These are phyloP conservation scores for Podaxis carcinomalis DNA, from an alignment of 768 basidiomycete genomes.

Conservation along the genomic window DNA sequence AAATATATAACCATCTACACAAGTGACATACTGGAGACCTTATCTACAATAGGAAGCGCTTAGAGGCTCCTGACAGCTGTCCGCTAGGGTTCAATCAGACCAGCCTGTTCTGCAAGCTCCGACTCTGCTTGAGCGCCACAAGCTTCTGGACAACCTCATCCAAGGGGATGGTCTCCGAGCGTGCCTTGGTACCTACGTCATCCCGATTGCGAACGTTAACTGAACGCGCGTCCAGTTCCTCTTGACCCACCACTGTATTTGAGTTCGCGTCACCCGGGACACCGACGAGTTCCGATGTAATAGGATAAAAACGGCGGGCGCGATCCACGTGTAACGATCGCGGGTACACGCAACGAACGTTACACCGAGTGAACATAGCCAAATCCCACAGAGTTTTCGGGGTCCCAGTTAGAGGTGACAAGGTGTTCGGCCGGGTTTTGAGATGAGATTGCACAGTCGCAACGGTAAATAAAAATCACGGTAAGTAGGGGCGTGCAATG, in stretches of 20 bases:
- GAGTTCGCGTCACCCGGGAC: not conserved
- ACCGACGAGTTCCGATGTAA: not conserved
- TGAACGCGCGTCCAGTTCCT: constrained; percentile 79
- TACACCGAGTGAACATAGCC: not conserved
- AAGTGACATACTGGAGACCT: not conserved
- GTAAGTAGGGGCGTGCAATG: not conserved
- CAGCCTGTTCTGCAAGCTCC: constrained; percentile 40
- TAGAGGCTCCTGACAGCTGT: not conserved
- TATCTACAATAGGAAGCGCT: not conserved
- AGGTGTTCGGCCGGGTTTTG: not conserved
- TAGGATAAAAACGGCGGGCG: not conserved
- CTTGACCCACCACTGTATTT: constrained; percentile 83
- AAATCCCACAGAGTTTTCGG: not conserved
- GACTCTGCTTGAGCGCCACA: constrained; percentile 58
- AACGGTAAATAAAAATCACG: not conserved
- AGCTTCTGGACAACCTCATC: constrained; percentile 70
- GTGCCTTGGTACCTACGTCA: constrained; percentile 81
- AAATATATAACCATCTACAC: too few relatives aligned
- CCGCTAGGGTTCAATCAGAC: not conserved
- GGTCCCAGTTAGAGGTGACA: not conserved
- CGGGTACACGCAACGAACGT: not conserved
- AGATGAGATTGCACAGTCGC: not conserved
- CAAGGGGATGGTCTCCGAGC: constrained; percentile 69
- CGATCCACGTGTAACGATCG: not conserved
- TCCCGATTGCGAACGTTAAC: constrained; percentile 97